Conservation (phyloP, 2,329 filamentous ascomycete species). For the Grosmannia serpens region DNA sequence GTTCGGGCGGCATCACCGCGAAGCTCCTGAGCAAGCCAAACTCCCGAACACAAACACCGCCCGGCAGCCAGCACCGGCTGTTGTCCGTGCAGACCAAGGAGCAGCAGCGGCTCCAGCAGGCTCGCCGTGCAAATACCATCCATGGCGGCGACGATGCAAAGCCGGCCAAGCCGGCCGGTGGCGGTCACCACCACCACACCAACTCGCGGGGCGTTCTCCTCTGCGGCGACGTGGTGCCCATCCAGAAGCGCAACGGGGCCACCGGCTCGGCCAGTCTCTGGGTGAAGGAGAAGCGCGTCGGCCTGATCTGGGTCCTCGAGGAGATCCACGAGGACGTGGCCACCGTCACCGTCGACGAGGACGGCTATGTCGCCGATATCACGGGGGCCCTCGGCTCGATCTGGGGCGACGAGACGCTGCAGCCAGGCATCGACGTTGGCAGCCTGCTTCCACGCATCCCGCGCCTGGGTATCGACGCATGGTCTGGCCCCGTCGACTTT, state of each 20-base stretch:
- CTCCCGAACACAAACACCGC: constrained; percentile 40
- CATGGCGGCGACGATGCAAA: constrained; percentile 41
- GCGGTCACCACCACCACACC: constrained; percentile 54
- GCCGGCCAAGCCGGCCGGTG: constrained; percentile 39
- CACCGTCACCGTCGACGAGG: constrained; percentile 62
- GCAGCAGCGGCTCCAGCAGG: constrained; percentile 27
- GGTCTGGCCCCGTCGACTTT: constrained; percentile 65
- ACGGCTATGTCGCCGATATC: constrained; percentile 58
- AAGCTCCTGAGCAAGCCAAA: constrained; percentile 75
- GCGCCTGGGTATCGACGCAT: constrained; percentile 58
- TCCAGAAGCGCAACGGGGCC: constrained; percentile 86
- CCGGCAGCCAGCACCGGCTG: neutral
- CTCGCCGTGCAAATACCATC: constrained; percentile 49
- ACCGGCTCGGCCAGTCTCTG: constrained; percentile 90
- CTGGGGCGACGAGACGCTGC: constrained; percentile 63
- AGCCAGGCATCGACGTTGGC: constrained; percentile 61
- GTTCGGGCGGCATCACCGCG: constrained; percentile 69
- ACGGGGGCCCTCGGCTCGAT: constrained; percentile 73
- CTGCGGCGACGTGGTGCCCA: constrained; percentile 96
- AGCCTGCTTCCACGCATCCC: constrained; percentile 74
- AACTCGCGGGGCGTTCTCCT: constrained; percentile 72
- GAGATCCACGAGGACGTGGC: constrained; percentile 95
- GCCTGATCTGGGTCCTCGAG: constrained; percentile 94
- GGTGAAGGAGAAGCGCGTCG: constrained; percentile 94
- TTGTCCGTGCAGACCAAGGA: neutral